A percentile compares a stretch with the other conserved stretches of the same genome.
Conservation (phyloP, 2,329 filamentous ascomycete genomes). For the Cadophora sp. region DNA sequence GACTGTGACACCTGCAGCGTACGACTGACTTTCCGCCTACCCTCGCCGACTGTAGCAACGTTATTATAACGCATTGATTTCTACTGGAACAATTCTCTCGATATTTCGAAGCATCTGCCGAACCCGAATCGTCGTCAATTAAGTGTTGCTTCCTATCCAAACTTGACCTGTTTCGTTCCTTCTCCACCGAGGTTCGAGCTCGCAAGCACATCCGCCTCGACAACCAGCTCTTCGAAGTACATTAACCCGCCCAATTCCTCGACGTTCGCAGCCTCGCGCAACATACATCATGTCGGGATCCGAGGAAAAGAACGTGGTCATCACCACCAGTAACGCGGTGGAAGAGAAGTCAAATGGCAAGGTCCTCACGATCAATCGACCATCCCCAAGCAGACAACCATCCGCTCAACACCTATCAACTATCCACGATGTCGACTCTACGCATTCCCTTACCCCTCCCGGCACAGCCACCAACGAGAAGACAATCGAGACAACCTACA, state of each 20-base stretch:
- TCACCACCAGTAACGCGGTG: constrained; percentile 11
- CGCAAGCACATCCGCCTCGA: constrained; percentile 18
- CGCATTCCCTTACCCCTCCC: constrained; percentile 30
- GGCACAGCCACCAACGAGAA: constrained; percentile 25
- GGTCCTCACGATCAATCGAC: constrained; percentile 30
- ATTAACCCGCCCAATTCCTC: neutral
- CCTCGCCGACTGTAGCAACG: constrained; percentile 7
- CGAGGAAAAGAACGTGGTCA: constrained; percentile 16
- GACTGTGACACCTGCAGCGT: constrained; percentile 3
- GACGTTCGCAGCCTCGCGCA: constrained; percentile 2
- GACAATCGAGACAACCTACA: constrained; percentile 8
- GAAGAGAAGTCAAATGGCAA: constrained; percentile 21
- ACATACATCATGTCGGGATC: constrained; percentile 21
- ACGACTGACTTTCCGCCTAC: constrained; percentile 5
- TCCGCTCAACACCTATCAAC: constrained; percentile 27
- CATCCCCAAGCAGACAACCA: constrained; percentile 22
- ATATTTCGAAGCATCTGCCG: constrained; percentile 13
- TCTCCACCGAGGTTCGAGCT: constrained; percentile 20
- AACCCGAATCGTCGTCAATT: constrained; percentile 19
- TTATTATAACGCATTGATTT: neutral
- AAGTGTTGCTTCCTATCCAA: constrained; percentile 10
- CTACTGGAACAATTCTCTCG: constrained; percentile 10
- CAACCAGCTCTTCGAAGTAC: constrained; percentile 5
- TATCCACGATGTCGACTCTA: constrained; percentile 33
- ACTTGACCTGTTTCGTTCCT: constrained; percentile 26